Conservation (phyloP, 768 basidiomycete genomes). For the Multifurca ochricompacta region DNA sequence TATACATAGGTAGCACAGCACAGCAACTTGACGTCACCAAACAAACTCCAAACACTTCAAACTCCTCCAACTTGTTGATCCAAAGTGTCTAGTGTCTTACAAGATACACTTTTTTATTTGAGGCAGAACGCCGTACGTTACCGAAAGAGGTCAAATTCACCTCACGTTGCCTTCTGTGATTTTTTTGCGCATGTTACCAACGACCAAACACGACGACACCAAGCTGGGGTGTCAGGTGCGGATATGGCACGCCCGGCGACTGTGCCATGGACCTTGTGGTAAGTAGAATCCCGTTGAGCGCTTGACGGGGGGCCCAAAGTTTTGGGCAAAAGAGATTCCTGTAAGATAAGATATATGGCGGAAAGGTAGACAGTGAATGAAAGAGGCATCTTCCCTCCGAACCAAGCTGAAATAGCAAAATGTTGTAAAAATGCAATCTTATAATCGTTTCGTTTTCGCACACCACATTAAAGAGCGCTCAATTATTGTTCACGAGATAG, state of each 20-base stretch:
- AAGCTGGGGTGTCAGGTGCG: slow-evolving; percentile 13
- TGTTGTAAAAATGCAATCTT: too few species aligned
- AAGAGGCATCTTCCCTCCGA: slow-evolving; percentile 16
- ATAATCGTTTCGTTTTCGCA: slow-evolving; percentile 10
- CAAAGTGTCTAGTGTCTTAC: too few species aligned
- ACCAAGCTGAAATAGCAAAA: slow-evolving; percentile 7
- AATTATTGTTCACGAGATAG: neutral
- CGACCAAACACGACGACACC: slow-evolving; percentile 13
- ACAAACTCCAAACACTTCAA: too few species aligned
- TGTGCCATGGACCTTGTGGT: slow-evolving; percentile 17
- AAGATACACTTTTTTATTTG: neutral
- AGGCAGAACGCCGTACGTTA: slow-evolving; percentile 12
- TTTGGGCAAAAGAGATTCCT: slow-evolving; percentile 13
- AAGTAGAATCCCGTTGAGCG: slow-evolving; percentile 14
- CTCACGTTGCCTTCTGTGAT: slow-evolving; percentile 3
- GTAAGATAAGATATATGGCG: neutral
- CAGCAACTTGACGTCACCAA: slow-evolving; percentile 17
- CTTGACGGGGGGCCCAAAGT: neutral
- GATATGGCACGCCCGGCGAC: slow-evolving; percentile 12
- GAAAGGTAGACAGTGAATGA: slow-evolving; percentile 11
- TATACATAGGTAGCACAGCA: too few species aligned
- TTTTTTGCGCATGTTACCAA: neutral
- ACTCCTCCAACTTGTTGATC: too few species aligned
- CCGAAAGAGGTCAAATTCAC: slow-evolving; percentile 17
- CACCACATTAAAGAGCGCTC: slow-evolving; percentile 9